Percentiles rank a stretch among this genome's conserved stretches.
Conservation (phyloP, 2,329 filamentous ascomycete genomes). For the Diaporthe ampelina region DNA sequence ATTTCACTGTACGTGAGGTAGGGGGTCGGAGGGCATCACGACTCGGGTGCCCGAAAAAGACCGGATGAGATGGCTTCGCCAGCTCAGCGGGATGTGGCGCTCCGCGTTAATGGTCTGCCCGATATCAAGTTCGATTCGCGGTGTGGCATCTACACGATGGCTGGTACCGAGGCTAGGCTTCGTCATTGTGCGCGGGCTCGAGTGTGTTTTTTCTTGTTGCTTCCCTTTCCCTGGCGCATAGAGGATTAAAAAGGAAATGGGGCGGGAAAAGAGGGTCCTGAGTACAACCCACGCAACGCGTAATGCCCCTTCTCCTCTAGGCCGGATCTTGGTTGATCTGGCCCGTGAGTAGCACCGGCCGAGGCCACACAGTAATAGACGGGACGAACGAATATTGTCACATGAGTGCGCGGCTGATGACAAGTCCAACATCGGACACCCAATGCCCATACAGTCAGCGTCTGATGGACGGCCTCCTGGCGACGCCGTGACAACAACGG, state of each 20-base stretch:
- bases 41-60: neutral
- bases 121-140: constrained; percentile 14
- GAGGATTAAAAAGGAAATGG: constrained; percentile 18
- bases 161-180: constrained; percentile 25
- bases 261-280: constrained; percentile 26
- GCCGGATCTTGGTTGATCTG: constrained; percentile 33
- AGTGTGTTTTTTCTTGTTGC: neutral
- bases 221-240: constrained; percentile 27
- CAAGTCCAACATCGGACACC: neutral
- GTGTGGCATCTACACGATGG: constrained; percentile 4
- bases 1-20: neutral
- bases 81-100: constrained; percentile 33
- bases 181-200: constrained; percentile 37
- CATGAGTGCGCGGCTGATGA: constrained; percentile 20
- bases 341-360: neutral
- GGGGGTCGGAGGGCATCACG: constrained; percentile 15
- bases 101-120: neutral
- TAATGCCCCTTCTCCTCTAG: constrained; percentile 28
- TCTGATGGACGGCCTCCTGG: neutral
- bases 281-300: constrained; percentile 29
- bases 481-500: too few species aligned
- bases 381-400: neutral
- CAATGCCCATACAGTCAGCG: neutral
- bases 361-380: neutral
- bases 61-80: neutral